Conservation (phyloP, 768 basidiomycete genomes). For the Tulasnella sp. region DNA sequence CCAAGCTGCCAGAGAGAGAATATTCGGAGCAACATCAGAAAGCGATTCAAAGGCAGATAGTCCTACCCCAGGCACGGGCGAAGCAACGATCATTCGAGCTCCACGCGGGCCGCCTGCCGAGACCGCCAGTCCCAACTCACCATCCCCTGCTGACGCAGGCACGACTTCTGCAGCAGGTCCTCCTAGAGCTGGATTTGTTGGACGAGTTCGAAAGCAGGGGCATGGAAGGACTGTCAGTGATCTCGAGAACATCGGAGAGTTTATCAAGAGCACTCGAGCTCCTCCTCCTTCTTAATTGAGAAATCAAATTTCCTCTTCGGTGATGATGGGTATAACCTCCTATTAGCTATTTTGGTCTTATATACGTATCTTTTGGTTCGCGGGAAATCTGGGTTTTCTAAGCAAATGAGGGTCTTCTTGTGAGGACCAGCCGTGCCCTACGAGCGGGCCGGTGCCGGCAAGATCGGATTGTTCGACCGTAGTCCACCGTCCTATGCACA, state of each 20-base stretch:
- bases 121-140: not conserved
- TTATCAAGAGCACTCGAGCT: conserved; percentile 1
- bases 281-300: conserved; percentile 12
- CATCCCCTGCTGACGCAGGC: not conserved
- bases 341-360: conserved; percentile 3
- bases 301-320: not conserved
- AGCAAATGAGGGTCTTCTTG: conserved; percentile 15
- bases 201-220: conserved; percentile 23
- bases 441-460: conserved; percentile 21
- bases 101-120: conserved; percentile 24
- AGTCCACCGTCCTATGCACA: conserved; percentile 32
- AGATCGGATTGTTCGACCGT: conserved; percentile 21
- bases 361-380: conserved; percentile 6
- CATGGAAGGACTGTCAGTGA: conserved; percentile 32
- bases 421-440: not conserved
- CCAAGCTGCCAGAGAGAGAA: conserved; percentile 37
- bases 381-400: conserved; percentile 17
- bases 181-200: conserved; percentile 31
- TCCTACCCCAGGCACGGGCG: not conserved
- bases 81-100: conserved; percentile 26
- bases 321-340: not conserved
- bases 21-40: conserved; percentile 33
- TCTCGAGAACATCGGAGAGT: conserved; percentile 25
- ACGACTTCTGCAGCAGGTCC: not conserved
- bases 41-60: not conserved